These are phyloP conservation scores for Xenoacremonium recifei DNA, from an alignment of 2,329 filamentous ascomycete species.

Conservation along the genomic window DNA sequence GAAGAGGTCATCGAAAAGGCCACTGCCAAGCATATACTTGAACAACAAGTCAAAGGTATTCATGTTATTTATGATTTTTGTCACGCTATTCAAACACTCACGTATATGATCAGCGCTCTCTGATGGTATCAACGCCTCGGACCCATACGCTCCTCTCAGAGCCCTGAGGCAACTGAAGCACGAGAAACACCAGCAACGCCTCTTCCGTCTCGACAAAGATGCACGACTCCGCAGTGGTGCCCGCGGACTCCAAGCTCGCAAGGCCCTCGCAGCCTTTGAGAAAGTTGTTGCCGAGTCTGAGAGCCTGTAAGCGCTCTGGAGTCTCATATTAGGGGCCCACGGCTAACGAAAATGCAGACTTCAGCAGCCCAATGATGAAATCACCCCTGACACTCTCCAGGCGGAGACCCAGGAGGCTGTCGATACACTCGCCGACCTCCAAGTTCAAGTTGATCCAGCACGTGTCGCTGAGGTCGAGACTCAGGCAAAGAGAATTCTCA, in stretches of 20 bases:
- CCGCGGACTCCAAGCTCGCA: conserved; percentile 72
- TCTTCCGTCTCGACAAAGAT: conserved; percentile 71
- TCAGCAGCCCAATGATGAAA: conserved; percentile 53
- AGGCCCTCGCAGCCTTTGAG: conserved; percentile 68
- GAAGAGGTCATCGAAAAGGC: conserved; percentile 66
- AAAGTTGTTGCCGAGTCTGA: conserved; percentile 60
- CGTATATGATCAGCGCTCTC: too few relatives aligned
- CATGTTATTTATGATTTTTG: too few relatives aligned
- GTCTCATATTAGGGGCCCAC: background rate
- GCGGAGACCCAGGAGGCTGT: conserved; percentile 67
- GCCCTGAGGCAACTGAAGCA: conserved; percentile 63
- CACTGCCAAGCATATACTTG: conserved; percentile 53
- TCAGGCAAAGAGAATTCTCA: conserved; percentile 63
- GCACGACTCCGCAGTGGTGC: conserved; percentile 73
- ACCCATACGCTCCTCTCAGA: conserved; percentile 57
- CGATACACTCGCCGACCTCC: conserved; percentile 67
- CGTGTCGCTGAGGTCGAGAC: conserved; percentile 63
- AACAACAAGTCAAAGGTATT: conserved; percentile 61
- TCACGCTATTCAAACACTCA: too few relatives aligned
- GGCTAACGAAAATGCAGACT: conserved; percentile 28
- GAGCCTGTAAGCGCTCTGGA: conserved; percentile 39
- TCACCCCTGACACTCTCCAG: conserved; percentile 56
- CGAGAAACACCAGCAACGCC: conserved; percentile 57
- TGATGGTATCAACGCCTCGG: conserved; percentile 55
- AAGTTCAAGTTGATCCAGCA: conserved; percentile 66